Evolutionary conservation across 176 grass and related monocot species (phyloP).

Genomic region (Ananas comosus): DNA sequence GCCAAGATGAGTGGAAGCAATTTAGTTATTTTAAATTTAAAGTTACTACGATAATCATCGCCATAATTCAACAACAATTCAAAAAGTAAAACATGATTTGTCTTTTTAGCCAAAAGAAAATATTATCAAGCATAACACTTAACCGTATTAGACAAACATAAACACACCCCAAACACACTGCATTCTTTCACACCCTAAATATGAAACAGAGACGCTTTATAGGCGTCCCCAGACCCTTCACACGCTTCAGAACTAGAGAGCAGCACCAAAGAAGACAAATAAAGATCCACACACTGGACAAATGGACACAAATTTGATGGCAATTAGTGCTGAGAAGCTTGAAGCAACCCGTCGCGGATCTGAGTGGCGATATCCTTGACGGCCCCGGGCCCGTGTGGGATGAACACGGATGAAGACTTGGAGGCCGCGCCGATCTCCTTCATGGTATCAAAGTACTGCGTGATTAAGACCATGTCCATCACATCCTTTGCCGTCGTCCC

Average conservation of each 20-base stretch:
- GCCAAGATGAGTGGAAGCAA: too few relatives aligned
- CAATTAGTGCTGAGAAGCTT: slow-evolving; percentile 10
- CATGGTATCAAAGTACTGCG: slow-evolving; percentile 85
- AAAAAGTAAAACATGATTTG: too few relatives aligned
- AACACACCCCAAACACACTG: too few relatives aligned
- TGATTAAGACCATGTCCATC: slow-evolving; percentile 92
- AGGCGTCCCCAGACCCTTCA: neutral
- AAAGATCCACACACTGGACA: neutral
- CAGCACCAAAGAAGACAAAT: neutral
- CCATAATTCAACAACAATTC: too few relatives aligned
- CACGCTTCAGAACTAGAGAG: neutral
- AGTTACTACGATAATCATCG: too few relatives aligned
- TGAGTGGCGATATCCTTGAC: slow-evolving; percentile 62
- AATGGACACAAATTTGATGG: neutral
- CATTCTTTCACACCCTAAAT: too few relatives aligned
- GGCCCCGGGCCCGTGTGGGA: slow-evolving; percentile 61
- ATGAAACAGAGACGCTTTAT: too few relatives aligned
- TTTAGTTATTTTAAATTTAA: too few relatives aligned
- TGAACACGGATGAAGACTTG: slow-evolving; percentile 66
- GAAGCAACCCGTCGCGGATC: slow-evolving; percentile 70
- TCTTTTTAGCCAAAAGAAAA: too few relatives aligned
- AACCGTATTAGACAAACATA: too few relatives aligned
- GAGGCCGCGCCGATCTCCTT: slow-evolving; percentile 67
- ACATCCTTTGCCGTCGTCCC: slow-evolving; percentile 83
- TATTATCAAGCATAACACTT: too few relatives aligned